Evolutionary conservation across 2,329 filamentous ascomycete genomes (phyloP), one percentile per base, ranked within the genome.

Genomic region (Fusarium sp.): DNA sequence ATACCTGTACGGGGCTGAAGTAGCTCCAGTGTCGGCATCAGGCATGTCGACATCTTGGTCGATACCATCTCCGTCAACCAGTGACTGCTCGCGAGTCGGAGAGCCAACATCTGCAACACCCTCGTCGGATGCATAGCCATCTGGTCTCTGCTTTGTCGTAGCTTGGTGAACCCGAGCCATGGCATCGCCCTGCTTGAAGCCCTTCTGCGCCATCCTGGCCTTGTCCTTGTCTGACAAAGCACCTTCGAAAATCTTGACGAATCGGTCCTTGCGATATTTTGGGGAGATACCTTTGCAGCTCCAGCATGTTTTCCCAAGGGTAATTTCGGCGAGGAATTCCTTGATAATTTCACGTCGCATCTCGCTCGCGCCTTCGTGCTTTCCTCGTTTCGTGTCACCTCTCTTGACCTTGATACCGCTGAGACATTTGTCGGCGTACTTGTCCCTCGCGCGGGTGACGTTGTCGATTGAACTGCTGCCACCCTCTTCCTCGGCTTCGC

Each of bases 171-270:
- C 64, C 39, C 79, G 73, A 12, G 92, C 80, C 73, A 97, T 85
- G 4, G 93, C 91, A 77, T 96, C 93, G 54, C 87, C 86, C 37
- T 89, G 85, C 73, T 90, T 91, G 77, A 94, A 88, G 53, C 84
- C 86, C 48, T 84, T 84, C 65, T 92, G 89, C 4, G 90, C 87
- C 92, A 97, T 97, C 66, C 91, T 90, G 43, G 90, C 87, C 78
- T 90, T 90, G 37, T 96, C 90, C 79, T 97, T 97, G 48, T 87
- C 81, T 48, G 87, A 88, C 60, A 98, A 83, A 2, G 92, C 85
- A 77, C 93, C 96, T 78, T 95, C 91, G 80, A 98, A 99, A 57
- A 99, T 94, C 81, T 98, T 99, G 77, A 95, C 92, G 75, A 90
- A 96, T 44, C 92, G 88, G 76, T 99, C 95, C 79, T 97, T 98